Conservation (phyloP, 805 yeast species). For the Candida anglica region DNA sequence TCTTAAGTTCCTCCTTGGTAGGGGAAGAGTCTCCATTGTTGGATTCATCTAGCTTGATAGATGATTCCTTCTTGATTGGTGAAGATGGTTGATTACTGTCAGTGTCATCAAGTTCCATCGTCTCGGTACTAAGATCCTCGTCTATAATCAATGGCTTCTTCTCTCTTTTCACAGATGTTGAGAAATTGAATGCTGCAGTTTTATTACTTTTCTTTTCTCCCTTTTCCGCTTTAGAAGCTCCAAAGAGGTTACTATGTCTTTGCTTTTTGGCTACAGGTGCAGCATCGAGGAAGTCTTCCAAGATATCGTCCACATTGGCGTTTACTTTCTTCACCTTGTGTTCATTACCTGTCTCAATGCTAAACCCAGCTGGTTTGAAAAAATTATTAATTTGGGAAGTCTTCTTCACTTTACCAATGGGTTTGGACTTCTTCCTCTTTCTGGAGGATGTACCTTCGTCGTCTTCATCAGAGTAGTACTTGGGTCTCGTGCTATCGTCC, state of each 20-base stretch:
- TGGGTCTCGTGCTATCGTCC: conserved; percentile 52
- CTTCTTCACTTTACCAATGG: conserved; percentile 33
- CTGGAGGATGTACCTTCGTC: conserved; percentile 22
- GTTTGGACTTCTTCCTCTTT: conserved; percentile 27
- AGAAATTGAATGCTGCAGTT: conserved; percentile 16
- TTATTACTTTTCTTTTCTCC: conserved; percentile 15
- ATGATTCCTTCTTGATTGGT: conserved; percentile 23
- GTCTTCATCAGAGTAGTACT: conserved; percentile 56
- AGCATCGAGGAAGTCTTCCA: conserved; percentile 46
- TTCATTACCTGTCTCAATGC: conserved; percentile 10
- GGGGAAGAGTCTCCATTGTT: conserved; percentile 15
- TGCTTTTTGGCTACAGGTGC: conserved; percentile 13
- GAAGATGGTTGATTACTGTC: conserved; percentile 36
- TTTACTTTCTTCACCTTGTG: conserved; percentile 40
- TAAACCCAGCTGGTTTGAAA: conserved; percentile 37
- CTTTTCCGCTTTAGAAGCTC: conserved; percentile 14
- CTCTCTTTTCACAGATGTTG: conserved; percentile 20
- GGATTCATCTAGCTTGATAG: conserved; percentile 1
- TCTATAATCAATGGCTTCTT: conserved; percentile 9
- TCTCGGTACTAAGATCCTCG: conserved; percentile 25
- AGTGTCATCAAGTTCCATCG: conserved; percentile 18
- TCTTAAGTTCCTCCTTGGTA: conserved; percentile 7
- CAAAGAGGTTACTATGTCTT: conserved; percentile 11
- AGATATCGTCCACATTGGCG: conserved; percentile 61
- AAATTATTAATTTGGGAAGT: conserved; percentile 50